These are phyloP conservation scores for Nicotiana knightiana DNA, from an alignment of 257 asterid genomes.

Conservation along the genomic window DNA sequence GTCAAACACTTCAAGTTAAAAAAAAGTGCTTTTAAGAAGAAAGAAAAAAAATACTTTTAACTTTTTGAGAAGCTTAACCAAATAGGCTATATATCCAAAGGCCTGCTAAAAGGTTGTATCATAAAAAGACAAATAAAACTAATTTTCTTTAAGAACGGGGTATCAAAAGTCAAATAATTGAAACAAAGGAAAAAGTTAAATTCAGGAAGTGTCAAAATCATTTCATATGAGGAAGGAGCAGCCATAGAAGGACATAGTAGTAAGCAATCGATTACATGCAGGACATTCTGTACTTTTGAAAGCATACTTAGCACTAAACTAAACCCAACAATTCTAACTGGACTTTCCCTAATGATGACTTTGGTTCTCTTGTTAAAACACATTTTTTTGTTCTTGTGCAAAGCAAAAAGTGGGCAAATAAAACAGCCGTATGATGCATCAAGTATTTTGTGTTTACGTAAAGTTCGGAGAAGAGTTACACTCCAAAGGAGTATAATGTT, in stretches of 20 bases:
- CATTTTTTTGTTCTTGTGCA: neutral
- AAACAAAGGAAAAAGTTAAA: neutral
- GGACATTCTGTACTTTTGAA: neutral
- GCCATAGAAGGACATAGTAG: neutral
- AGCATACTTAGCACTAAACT: conserved; percentile 8
- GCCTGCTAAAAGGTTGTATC: neutral
- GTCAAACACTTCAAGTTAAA: too few species aligned
- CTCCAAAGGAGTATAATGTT: too few species aligned
- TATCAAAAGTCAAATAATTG: neutral
- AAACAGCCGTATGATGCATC: rapidly evolving
- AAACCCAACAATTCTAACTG: neutral
- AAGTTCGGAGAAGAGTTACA: too few species aligned
- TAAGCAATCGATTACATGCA: conserved; percentile 4
- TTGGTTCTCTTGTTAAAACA: neutral
- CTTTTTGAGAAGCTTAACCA: too few species aligned
- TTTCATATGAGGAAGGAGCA: neutral
- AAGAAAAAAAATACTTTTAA: too few species aligned
- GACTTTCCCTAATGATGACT: neutral
- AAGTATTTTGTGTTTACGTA: too few species aligned
- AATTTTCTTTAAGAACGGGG: neutral
- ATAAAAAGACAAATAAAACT: neutral
- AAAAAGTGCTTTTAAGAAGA: too few species aligned
- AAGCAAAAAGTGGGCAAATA: neutral
- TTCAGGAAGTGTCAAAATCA: neutral
- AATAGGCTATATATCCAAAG: too few species aligned